phyloP scores from a whole-genome alignment of 345 rosid species.

The Erysimum cheiranthoides region DNA sequence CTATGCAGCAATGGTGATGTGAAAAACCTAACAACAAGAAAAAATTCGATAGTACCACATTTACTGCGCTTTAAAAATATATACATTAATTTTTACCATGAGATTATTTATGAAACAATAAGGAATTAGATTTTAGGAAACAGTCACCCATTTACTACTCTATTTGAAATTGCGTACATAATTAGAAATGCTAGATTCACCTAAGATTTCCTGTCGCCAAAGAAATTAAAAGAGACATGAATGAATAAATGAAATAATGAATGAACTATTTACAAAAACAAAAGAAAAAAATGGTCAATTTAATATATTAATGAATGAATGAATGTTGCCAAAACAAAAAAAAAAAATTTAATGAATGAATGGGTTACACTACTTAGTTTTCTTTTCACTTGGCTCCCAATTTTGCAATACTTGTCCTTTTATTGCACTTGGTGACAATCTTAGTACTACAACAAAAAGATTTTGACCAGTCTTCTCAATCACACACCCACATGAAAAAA shows the following conservation, averaged over 20 bases:
- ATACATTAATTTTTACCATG: too few species aligned
- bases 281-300: not conserved
- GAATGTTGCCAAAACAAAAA: conserved; percentile 21
- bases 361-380: conserved; percentile 32
- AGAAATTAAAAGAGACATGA: conserved; percentile 37
- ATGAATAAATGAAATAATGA: conserved; percentile 4
- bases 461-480: conserved; percentile 51
- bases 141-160: conserved; percentile 40
- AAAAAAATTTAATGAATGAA: conserved; percentile 27
- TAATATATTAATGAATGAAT: conserved; percentile 31
- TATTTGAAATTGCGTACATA: conserved; percentile 30
- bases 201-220: conserved; percentile 47
- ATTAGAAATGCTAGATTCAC: conserved; percentile 45
- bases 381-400: conserved; percentile 43
- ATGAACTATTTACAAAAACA: not conserved
- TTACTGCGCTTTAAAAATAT: too few species aligned
- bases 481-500: conserved; percentile 43
- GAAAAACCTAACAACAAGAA: conserved; percentile 16
- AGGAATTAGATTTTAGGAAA: conserved; percentile 31
- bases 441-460: conserved; percentile 49
- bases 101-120: not conserved
- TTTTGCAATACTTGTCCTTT: conserved; percentile 47
- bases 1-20: not conserved
- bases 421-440: conserved; percentile 54
- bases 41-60: too few species aligned